Evolutionary conservation across 176 grass and related monocot species (phyloP), one percentile per base, ranked within the genome.

Genomic region (Aegilops bicornis): DNA sequence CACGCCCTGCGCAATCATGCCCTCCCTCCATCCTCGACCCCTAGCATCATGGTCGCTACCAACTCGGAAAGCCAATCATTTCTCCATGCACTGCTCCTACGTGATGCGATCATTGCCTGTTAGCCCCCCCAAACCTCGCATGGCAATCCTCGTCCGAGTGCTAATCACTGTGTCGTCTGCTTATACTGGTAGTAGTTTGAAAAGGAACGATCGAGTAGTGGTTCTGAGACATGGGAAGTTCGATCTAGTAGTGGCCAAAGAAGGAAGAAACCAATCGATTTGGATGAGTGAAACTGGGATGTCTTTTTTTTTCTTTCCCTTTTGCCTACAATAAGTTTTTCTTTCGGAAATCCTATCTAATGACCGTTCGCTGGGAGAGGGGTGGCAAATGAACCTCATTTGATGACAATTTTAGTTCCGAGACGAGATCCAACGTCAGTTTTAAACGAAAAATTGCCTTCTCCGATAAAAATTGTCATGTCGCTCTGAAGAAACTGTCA

Each of bases 21-120:
- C 82, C 27, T 87, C 81, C 76, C 27, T 87, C 81, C 76, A 81
- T 85, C 86, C 89, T 54, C 82, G 27, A 30, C 47, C 77, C 81
- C 61, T 77, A 37, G 77, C 30, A 78, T 82, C 77, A 25, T 39
- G 76, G 77, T 88, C 81, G 86, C 77, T 81, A 64, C 89, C 76
- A 88, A 62, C 82, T 88, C 86, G 39, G 75, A 91, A 88, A 88
- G 77, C 82, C 89, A 88, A 91, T 88, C 89, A 88, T 91, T 81
- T 82, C 89, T 77, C 25, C 89, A 88, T 91, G 86, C 89, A 85
- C 86, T 85, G 86, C 89, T 91, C 82, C 90, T 88, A 91, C 82
- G 90, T 91, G 86, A 71, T 27, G 90, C 82, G 82, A 88, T 85
- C 90, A 91, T 91, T 84, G 85, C 64, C 10, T 20, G 0, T 50